Percentiles rank a stretch among this genome's conserved stretches.
These are phyloP conservation scores for Melastoma candidum DNA, from an alignment of 441 rosid species.

Conservation along the genomic window DNA sequence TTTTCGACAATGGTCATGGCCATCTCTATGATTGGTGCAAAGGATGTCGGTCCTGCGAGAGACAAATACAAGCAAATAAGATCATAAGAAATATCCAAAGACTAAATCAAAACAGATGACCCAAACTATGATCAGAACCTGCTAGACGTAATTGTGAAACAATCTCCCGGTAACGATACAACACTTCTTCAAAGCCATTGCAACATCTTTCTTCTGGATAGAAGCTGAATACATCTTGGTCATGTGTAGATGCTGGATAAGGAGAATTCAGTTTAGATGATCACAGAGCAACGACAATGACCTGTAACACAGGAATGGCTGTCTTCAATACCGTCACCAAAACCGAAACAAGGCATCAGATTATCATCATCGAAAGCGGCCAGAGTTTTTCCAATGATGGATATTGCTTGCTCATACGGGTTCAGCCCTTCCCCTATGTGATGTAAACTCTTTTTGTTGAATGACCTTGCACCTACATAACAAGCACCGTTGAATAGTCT, in stretches of 20 bases:
- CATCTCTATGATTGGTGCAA: too few species aligned
- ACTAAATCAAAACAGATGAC: too few species aligned
- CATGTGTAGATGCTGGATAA: conserved; percentile 58
- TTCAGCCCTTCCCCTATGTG: conserved; percentile 40
- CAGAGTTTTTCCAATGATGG: conserved; percentile 64
- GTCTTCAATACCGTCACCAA: conserved; percentile 53
- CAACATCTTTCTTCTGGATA: conserved; percentile 41
- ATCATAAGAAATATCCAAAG: too few species aligned
- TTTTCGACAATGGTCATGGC: too few species aligned
- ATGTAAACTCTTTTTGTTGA: conserved; percentile 56
- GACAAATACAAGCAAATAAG: too few species aligned
- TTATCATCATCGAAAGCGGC: conserved; percentile 70
- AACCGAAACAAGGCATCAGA: conserved; percentile 67
- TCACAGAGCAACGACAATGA: too few species aligned
- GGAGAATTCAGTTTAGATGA: too few species aligned
- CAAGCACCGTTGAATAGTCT: neutral
- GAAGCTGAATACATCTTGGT: conserved; percentile 70
- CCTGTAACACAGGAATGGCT: too few species aligned
- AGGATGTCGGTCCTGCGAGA: too few species aligned
- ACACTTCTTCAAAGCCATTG: conserved; percentile 1
- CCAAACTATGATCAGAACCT: too few species aligned
- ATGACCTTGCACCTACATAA: conserved; percentile 43
- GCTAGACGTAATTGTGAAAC: too few species aligned
- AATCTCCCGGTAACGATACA: too few species aligned
- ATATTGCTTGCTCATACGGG: conserved; percentile 70